Evolutionary conservation across 371 early-diverging fungal species (phyloP).

Genomic region (Syncephalastrum racemosum): DNA sequence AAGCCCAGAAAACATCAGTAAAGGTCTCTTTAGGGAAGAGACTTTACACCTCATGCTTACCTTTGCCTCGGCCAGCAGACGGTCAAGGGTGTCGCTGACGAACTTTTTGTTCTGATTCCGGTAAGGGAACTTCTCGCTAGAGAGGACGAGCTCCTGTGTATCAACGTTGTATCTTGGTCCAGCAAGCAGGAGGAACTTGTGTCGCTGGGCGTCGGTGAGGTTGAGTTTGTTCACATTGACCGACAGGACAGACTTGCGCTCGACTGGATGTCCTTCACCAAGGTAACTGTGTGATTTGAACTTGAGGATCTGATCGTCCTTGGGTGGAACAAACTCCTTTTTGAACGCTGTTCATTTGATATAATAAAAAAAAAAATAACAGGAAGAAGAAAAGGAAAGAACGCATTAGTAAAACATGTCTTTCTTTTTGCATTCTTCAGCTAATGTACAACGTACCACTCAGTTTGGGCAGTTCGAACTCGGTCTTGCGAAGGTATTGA

Average conservation of each 20-base stretch:
- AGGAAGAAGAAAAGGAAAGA: background rate
- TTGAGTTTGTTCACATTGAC: conserved; percentile 53
- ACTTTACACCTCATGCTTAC: conserved; percentile 23
- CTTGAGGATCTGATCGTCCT: conserved; percentile 49
- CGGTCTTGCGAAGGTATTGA: conserved; percentile 62
- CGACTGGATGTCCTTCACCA: conserved; percentile 65
- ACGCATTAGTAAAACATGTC: background rate
- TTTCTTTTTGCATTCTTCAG: background rate
- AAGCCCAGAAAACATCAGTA: background rate
- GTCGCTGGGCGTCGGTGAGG: conserved; percentile 47
- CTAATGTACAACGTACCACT: conserved; percentile 42
- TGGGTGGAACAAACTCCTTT: conserved; percentile 62
- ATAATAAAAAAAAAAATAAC: too few species aligned
- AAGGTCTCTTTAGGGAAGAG: background rate
- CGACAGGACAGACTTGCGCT: conserved; percentile 59
- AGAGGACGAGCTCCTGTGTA: conserved; percentile 53
- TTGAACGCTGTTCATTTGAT: conserved; percentile 59
- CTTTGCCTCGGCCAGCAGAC: conserved; percentile 58
- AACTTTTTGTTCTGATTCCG: conserved; percentile 70
- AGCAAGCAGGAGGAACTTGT: conserved; percentile 61
- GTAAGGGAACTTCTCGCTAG: conserved; percentile 62
- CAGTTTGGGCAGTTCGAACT: conserved; percentile 66
- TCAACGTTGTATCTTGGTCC: conserved; percentile 63
- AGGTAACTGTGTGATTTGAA: conserved; percentile 59
- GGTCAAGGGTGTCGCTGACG: conserved; percentile 58